Base-by-base conservation (phyloP, 2,329 filamentous ascomycete species). In the Cytospora piceae region DNA sequence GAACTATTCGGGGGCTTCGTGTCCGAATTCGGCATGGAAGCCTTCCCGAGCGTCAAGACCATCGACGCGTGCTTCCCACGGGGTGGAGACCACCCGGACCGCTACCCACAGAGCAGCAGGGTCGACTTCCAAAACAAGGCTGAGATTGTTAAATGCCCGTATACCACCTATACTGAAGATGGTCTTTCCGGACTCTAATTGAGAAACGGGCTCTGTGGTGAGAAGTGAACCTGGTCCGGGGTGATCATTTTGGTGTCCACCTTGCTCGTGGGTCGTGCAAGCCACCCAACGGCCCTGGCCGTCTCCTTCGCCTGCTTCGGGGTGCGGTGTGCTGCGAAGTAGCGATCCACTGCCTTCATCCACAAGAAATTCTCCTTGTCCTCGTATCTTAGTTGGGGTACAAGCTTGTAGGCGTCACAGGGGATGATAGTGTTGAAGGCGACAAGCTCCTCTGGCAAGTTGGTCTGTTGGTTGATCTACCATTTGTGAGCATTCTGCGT, bases 121-220 rank as follows among this genome's bases (percentile, higher is more conserved):
- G 80, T 97, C 31, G 94, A 97, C 76, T 97, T 97, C 75, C 94
- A 97, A 82, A 97, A 97, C 81, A 97, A 97, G 78, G 94, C 94
- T 1, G 90, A 90, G 27, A 5, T 29, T 29, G 27, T 29, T 29
- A 5, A 5, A 29, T 29, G 3, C 27, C 27, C 27, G 27, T 29
- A 5, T 20, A 5, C 39, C 4, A n/a, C 20, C 39, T n/a, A 7
- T 4, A 42, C 17, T 5, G 20, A 42, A 20, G 5, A 6, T n/a
- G 2, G 20, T 15, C 1, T 15, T n/a, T 1, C 39, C 39, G 17
- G 15, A 20, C 17, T 42, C 20, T 20, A 42, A 12, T 5, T n/a
- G 3, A 7, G 3, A 12, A 42, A 29, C 3, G 27, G 27, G 5
- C 27, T 29, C 5, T 29, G 27, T 29, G 27, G 27, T 29, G 27